Percentiles rank a stretch among this genome's conserved stretches.
Conservation (phyloP, 192 early-diverging fungal species). For the Gonapodya prolifera region DNA sequence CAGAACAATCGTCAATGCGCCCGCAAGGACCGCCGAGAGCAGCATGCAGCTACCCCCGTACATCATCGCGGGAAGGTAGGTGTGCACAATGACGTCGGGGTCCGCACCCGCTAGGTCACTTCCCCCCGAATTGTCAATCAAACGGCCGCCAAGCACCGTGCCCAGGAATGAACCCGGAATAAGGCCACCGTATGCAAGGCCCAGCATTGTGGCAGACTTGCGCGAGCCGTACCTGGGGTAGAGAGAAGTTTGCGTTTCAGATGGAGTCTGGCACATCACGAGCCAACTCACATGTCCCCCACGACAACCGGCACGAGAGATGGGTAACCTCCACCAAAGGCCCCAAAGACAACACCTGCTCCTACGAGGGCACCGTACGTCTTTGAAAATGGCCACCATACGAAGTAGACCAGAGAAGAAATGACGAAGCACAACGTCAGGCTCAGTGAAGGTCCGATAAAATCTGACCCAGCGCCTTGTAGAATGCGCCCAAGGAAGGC, state of each 20-base stretch:
- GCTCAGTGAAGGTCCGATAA: slow-evolving; percentile 24
- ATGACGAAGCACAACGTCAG: not conserved
- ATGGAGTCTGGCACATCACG: not conserved
- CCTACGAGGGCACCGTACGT: not conserved
- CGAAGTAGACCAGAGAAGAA: not conserved
- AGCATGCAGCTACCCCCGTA: not conserved
- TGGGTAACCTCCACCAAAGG: not conserved
- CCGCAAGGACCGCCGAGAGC: not conserved
- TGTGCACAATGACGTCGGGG: not conserved
- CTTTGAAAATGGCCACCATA: not conserved
- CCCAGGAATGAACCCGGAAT: not conserved
- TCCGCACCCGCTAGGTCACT: not conserved
- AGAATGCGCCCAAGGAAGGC: not conserved
- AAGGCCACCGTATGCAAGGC: not conserved
- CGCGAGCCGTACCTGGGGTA: not conserved
- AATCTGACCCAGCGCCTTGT: slow-evolving; percentile 24
- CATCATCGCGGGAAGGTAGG: not conserved
- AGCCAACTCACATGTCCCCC: not conserved
- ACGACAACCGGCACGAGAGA: not conserved
- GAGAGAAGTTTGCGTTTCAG: not conserved
- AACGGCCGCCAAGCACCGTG: not conserved
- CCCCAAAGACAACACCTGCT: not conserved
- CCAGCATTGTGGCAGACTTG: not conserved
- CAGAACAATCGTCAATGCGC: not conserved
- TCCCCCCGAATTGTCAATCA: not conserved